phyloP scores from a whole-genome alignment of 2,329 filamentous ascomycete genomes.

The Claviceps digitariae region DNA sequence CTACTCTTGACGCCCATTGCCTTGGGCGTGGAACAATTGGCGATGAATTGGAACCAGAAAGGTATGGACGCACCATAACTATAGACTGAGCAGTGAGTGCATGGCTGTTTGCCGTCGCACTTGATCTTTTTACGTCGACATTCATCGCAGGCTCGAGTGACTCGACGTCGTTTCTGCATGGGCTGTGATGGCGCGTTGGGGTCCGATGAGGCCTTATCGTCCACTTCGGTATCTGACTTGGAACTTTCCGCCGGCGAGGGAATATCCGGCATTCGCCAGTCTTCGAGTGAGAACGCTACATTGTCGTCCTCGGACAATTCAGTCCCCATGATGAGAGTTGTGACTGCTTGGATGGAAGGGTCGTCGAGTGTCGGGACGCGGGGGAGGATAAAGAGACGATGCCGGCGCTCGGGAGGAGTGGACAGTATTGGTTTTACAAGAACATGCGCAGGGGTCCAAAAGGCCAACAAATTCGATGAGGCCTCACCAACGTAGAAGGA shows the following conservation, averaged over 20 bases:
- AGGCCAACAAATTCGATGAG: neutral
- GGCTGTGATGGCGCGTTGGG: conserved; percentile 34
- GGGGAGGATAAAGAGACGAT: neutral
- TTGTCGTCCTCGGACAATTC: conserved; percentile 32
- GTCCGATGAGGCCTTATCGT: conserved; percentile 20
- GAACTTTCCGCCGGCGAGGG: conserved; percentile 29
- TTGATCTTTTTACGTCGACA: conserved; percentile 80
- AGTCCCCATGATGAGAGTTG: conserved; percentile 17
- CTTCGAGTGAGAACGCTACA: conserved; percentile 19
- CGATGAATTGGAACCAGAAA: neutral
- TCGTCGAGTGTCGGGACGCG: neutral
- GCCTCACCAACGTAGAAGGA: neutral
- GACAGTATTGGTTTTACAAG: neutral
- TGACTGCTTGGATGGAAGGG: neutral
- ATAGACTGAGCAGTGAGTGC: conserved; percentile 94
- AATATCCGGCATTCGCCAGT: conserved; percentile 23
- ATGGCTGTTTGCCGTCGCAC: conserved; percentile 75
- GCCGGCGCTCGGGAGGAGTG: conserved; percentile 4
- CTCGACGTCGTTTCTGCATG: conserved; percentile 62
- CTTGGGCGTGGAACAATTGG: neutral
- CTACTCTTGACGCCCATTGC: neutral
- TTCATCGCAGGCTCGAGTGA: conserved; percentile 71
- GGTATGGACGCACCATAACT: conserved; percentile 66
- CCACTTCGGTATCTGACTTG: conserved; percentile 27
- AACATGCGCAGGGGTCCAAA: conserved; percentile 6